phyloP scores from a whole-genome alignment of 2,329 filamentous ascomycete species.

The Trichoderma sp. region DNA sequence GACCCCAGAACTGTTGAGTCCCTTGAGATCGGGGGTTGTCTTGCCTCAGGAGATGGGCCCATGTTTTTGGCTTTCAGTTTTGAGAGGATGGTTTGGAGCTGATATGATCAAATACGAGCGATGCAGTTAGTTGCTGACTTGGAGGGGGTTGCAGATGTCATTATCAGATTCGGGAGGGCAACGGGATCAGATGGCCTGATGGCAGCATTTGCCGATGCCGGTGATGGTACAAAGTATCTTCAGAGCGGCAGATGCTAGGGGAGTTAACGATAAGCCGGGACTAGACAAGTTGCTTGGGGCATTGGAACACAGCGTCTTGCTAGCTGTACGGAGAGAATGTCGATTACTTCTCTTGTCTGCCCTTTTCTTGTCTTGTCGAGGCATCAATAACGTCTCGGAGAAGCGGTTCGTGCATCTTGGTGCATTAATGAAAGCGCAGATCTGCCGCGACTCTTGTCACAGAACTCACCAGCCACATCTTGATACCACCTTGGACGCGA shows the following conservation, averaged over 20 bases:
- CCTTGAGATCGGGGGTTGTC: not conserved
- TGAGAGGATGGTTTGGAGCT: not conserved
- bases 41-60: constrained; percentile 2
- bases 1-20: not conserved
- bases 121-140: not conserved
- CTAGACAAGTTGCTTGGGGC: not conserved
- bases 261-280: not conserved
- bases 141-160: not conserved
- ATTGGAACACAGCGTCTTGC: too few relatives aligned
- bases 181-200: constrained; percentile 5
- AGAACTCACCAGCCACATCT: constrained; percentile 7
- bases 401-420: not conserved
- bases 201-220: constrained; percentile 5
- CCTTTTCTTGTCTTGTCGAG: not conserved
- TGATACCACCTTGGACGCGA: not conserved
- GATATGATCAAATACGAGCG: not conserved
- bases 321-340: too few relatives aligned
- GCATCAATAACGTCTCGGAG: not conserved
- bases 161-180: not conserved
- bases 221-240: not conserved
- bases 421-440: not conserved
- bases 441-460: not conserved
- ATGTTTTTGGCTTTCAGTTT: not conserved
- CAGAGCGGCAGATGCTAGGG: not conserved
- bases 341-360: not conserved